Percentiles rank a stretch among this genome's conserved stretches.
These are phyloP conservation scores for Neurospora crassa DNA, from an alignment of 2,329 filamentous ascomycete species.

Conservation along the genomic window DNA sequence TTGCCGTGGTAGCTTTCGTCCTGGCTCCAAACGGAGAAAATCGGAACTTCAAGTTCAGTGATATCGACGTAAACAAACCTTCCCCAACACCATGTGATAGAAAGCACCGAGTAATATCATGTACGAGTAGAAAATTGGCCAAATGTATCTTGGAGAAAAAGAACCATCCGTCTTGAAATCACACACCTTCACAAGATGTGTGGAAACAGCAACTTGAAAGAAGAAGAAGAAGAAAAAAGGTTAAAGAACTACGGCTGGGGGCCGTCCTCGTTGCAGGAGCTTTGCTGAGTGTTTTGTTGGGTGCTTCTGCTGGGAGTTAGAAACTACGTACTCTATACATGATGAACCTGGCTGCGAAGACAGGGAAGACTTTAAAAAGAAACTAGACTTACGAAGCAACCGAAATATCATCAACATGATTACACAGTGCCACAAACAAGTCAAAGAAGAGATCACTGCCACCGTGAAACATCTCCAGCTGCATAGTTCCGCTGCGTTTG, in stretches of 20 bases:
- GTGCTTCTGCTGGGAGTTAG: not conserved
- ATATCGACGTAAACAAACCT: not conserved
- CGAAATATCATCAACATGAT: constrained; percentile 69
- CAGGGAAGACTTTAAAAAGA: not conserved
- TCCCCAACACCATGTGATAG: not conserved
- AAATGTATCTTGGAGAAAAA: not conserved
- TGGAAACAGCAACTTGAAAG: not conserved
- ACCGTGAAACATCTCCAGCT: constrained; percentile 84
- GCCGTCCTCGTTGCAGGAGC: not conserved
- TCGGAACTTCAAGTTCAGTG: not conserved
- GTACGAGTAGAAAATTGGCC: not conserved
- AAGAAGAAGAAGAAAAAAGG: not conserved
- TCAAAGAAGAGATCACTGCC: constrained; percentile 83
- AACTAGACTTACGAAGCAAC: constrained; percentile 39
- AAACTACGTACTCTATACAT: not conserved
- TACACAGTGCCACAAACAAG: constrained; percentile 84
- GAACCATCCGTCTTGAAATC: not conserved
- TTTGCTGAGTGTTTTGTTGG: not conserved
- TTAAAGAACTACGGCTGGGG: not conserved
- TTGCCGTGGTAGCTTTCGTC: not conserved
- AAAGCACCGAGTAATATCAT: not conserved
- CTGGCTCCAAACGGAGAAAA: not conserved
- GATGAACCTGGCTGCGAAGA: not conserved
- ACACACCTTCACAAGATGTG: not conserved
- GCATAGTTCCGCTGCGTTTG: constrained; percentile 91